Percentiles rank a stretch among this genome's conserved stretches.
Evolutionary conservation across 2,329 filamentous ascomycete genomes (phyloP).

Genomic region (Pseudophaeomoniella oleicola): DNA sequence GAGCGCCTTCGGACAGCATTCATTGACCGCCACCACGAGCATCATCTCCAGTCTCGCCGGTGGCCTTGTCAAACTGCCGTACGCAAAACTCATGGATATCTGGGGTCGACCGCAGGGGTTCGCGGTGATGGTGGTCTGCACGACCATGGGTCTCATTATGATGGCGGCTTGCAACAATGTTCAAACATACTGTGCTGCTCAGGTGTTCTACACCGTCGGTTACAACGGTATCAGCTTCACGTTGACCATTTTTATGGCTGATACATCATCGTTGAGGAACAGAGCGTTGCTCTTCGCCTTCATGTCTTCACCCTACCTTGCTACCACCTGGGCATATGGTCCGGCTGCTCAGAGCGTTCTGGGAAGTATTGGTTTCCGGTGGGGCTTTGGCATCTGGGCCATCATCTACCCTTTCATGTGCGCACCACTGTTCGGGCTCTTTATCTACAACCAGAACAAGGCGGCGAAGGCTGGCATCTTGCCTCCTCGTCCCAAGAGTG

Average conservation of each 20-base stretch:
- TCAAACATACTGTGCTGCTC: conserved; percentile 43
- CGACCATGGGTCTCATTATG: conserved; percentile 36
- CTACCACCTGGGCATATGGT: conserved; percentile 7
- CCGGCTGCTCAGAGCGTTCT: conserved; percentile 8
- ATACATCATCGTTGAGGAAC: conserved; percentile 46
- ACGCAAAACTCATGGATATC: conserved; percentile 46
- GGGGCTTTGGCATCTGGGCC: conserved; percentile 13
- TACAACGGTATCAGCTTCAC: conserved; percentile 39
- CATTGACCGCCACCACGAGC: conserved; percentile 34
- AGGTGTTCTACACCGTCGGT: conserved; percentile 45
- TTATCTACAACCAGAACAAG: conserved; percentile 45
- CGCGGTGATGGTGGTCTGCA: conserved; percentile 26
- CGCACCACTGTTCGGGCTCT: conserved; percentile 25
- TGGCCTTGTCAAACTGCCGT: conserved; percentile 40
- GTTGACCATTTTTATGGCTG: conserved; percentile 44
- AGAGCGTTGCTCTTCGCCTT: conserved; percentile 46
- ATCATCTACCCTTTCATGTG: conserved; percentile 7
- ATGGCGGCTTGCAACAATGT: conserved; percentile 45
- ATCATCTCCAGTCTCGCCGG: conserved; percentile 40
- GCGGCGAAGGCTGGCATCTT: conserved; percentile 41
- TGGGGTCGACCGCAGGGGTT: conserved; percentile 46
- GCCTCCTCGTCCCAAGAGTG: conserved; percentile 30
- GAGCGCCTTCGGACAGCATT: conserved; percentile 35
- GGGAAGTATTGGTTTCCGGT: conserved; percentile 9
- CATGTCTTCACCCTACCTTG: conserved; percentile 30